These are phyloP conservation scores for Hanseniaspora pseudoguilliermondii DNA, from an alignment of 805 yeast species.

Conservation along the genomic window DNA sequence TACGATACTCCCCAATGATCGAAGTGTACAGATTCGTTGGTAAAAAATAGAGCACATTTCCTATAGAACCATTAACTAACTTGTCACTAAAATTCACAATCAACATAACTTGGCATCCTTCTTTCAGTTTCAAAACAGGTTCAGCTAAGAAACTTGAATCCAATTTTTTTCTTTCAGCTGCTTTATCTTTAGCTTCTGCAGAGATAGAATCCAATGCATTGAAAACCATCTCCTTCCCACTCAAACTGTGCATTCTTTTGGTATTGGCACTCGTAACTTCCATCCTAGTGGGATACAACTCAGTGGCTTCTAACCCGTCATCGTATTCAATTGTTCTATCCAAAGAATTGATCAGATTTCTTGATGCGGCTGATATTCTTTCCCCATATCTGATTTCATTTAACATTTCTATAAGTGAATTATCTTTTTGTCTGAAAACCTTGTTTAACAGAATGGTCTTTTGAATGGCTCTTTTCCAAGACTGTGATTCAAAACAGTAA, in stretches of 20 bases:
- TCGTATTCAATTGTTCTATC: conserved; percentile 44
- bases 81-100: conserved; percentile 63
- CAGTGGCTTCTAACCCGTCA: conserved; percentile 82
- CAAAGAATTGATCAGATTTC: conserved; percentile 37
- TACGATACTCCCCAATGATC: conserved; percentile 20
- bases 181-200: conserved; percentile 16
- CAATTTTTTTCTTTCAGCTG: conserved; percentile 27
- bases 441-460: conserved; percentile 58
- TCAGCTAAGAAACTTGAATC: conserved; percentile 62
- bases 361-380: conserved; percentile 36
- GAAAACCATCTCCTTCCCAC: conserved; percentile 36
- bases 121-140: conserved; percentile 47
- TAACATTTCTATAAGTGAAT: conserved; percentile 59
- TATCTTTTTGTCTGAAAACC: conserved; percentile 80
- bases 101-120: conserved; percentile 90
- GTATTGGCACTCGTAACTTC: conserved; percentile 74
- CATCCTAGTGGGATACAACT: conserved; percentile 68
- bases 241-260: conserved; percentile 36
- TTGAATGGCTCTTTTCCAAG: conserved; percentile 55
- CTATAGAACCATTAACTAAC: conserved; percentile 85
- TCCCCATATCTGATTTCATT: conserved; percentile 69
- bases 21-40: conserved; percentile 21
- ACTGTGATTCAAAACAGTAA: conserved; percentile 63
- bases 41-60: conserved; percentile 42
- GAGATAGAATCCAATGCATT: conserved; percentile 34